phyloP scores from a whole-genome alignment of 441 rosid species.

The Kokia cookei region DNA sequence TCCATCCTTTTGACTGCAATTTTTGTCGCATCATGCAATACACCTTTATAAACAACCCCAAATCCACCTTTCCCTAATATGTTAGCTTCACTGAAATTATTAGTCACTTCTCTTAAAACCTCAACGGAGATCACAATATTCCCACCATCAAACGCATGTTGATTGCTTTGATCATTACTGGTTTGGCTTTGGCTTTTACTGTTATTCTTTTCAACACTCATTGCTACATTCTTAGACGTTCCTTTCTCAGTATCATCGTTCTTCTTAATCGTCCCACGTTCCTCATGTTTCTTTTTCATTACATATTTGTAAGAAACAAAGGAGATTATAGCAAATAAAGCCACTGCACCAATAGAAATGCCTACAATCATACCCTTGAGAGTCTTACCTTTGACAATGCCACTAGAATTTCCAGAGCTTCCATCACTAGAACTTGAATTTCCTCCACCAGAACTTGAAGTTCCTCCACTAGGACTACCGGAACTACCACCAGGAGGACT shows the following conservation, averaged over 20 bases:
- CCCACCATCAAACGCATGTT: constrained; percentile 47
- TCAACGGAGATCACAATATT: constrained; percentile 57
- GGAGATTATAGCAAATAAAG: constrained; percentile 38
- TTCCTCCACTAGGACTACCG: constrained; percentile 5
- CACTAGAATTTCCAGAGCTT: constrained; percentile 9
- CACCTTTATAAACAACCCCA: constrained; percentile 82
- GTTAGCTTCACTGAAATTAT: constrained; percentile 59
- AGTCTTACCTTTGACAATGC: constrained; percentile 19
- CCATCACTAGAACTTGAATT: background rate
- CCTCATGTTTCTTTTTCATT: constrained; percentile 28
- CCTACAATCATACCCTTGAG: constrained; percentile 41
- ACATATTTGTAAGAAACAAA: constrained; percentile 51
- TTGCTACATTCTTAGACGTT: constrained; percentile 22
- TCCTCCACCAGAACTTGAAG: too few species aligned
- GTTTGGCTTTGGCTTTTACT: constrained; percentile 44
- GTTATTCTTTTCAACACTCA: constrained; percentile 22
- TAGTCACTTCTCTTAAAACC: constrained; percentile 66
- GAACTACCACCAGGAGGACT: background rate
- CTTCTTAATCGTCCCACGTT: constrained; percentile 30
- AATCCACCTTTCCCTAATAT: constrained; percentile 82
- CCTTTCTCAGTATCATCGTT: constrained; percentile 35
- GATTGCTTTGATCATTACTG: constrained; percentile 49
- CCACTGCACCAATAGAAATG: constrained; percentile 33
- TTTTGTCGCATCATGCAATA: constrained; percentile 56
- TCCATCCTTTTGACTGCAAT: constrained; percentile 94